Evolutionary conservation across 1,284 basidiomycete species (phyloP), one percentile per base, ranked within the genome.

Genomic region (Chiua sp.): DNA sequence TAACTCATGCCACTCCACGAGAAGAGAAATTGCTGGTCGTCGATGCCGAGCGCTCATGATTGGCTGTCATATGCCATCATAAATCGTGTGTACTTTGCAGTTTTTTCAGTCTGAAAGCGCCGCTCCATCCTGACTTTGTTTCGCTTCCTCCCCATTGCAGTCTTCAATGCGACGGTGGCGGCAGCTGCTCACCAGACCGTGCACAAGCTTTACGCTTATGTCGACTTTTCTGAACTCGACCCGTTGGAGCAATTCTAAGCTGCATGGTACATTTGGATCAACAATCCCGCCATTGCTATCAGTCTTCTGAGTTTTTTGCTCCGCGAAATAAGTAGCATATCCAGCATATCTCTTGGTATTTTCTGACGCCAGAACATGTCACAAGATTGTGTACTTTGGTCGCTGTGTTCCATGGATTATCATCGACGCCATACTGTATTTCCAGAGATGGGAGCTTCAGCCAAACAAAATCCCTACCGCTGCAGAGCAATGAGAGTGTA

Each of bases 361-460:
- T 37, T 18, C 47, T 67, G 48, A 66, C 51, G 3, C 26, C 1
- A 2, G 1, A 39, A 33, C 23, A 35, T 15, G 28, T 23, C 18
- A 59, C 56, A 23, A 97, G 94, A 75, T 96, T 69, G 93, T 98
- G 48, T 99, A 99, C 83, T 99, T 99, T 76, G 97, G 97, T 32
- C 93, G 97, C 42, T 91, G 90, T 65, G 79, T 99, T 28, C 98
- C 97, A 0, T 98, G 95, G 94, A 91, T 98, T 71, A 92, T 98
- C 77, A 91, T 98, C 75, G 98, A 98, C 77, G 80, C 88, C 5
- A 95, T 96, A 54, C 95, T 95, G 0, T 97, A 93, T 79, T 98
- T 98, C 81, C 87, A 87, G 62, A 85, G 88, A 79, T 98, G 94
- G 93, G 98, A 99, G 78, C 82, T 99, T 7, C 97, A 99, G 75